These are phyloP conservation scores for Eutreptiella sp. DNA, from an alignment of 208 protist species.

Conservation along the genomic window DNA sequence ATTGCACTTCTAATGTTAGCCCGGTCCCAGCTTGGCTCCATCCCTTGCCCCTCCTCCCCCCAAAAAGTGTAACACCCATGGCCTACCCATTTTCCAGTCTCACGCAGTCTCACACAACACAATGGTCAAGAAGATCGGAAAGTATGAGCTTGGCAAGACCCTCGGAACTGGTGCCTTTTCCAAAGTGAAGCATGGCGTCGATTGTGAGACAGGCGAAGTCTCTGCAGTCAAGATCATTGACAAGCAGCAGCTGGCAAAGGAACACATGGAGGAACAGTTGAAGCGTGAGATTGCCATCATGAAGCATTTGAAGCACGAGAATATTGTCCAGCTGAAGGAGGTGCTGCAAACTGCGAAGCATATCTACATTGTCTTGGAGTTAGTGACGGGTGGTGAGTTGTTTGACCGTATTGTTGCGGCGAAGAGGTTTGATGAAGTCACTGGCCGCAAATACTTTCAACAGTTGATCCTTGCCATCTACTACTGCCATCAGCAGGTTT, in stretches of 20 bases:
- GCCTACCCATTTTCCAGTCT: too few relatives aligned
- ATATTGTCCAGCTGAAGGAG: conserved; percentile 52
- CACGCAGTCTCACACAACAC: too few relatives aligned
- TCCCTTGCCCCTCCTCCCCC: too few relatives aligned
- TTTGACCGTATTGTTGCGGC: conserved; percentile 49
- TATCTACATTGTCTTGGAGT: conserved; percentile 39
- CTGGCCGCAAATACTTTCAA: conserved; percentile 45
- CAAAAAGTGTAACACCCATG: too few relatives aligned
- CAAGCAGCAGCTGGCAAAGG: conserved; percentile 60
- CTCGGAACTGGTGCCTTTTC: conserved; percentile 56
- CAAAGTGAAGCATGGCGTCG: conserved; percentile 29
- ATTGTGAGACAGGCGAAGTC: conserved; percentile 24
- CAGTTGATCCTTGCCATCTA: conserved; percentile 47
- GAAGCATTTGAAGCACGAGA: conserved; percentile 46
- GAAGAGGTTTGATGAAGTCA: conserved; percentile 37
- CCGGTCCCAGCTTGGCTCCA: too few relatives aligned
- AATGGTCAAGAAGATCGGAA: conserved; percentile 60
- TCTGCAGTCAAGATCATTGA: conserved; percentile 75
- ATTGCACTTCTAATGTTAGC: too few relatives aligned
- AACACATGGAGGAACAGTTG: conserved; percentile 51
- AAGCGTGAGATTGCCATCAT: conserved; percentile 51
- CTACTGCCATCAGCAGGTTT: conserved; percentile 51
- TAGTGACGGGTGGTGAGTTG: conserved; percentile 53
- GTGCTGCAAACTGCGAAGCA: conserved; percentile 43
- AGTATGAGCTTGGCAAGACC: conserved; percentile 75